phyloP scores from a whole-genome alignment of 1,139 yeast species.

The Arxiozyma telluris region DNA sequence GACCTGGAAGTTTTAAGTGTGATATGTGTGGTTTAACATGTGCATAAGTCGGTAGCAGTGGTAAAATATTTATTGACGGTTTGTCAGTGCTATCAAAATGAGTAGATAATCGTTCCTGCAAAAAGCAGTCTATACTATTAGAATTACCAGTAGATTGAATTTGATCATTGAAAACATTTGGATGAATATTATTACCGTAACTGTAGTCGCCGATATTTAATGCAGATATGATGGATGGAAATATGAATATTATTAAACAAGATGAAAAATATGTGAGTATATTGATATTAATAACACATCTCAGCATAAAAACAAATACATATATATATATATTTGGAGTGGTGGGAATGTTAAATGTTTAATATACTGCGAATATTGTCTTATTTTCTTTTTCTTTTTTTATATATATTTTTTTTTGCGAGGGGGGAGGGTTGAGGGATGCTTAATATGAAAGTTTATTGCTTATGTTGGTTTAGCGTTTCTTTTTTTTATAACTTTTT shows the following conservation, averaged over 20 bases:
- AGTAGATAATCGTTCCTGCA: too few relatives aligned
- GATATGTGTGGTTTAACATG: neutral
- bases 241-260: neutral
- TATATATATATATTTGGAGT: neutral
- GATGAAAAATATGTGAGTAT: neutral
- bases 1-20: too few relatives aligned
- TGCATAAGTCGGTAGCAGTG: neutral
- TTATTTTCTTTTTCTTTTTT: neutral
- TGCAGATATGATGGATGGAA: neutral
- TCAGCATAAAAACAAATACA: neutral
- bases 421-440: too few relatives aligned
- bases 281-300: neutral
- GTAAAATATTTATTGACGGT: too few relatives aligned
- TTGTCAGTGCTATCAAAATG: too few relatives aligned
- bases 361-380: neutral
- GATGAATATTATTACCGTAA: neutral
- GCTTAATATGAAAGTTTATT: too few relatives aligned
- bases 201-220: neutral
- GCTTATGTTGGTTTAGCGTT: too few relatives aligned
- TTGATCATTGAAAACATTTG: too few relatives aligned
- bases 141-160: neutral
- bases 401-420: too few relatives aligned
- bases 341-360: neutral
- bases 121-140: too few relatives aligned
- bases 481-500: too few relatives aligned